Conservation (phyloP, 345 rosid genomes). For the Excoecaria agallocha region DNA sequence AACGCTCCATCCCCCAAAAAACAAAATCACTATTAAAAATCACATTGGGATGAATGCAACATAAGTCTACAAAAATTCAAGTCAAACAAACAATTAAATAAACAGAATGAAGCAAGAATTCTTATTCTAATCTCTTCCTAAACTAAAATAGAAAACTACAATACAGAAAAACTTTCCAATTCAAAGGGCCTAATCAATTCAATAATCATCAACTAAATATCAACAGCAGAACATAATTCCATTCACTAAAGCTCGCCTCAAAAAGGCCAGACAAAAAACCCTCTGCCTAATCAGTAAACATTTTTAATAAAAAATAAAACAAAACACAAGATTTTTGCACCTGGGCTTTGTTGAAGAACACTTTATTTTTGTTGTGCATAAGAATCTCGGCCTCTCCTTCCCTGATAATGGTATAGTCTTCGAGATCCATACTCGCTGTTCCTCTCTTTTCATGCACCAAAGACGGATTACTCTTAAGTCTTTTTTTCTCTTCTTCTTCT, state of each 20-base stretch:
- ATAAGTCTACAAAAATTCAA: not conserved
- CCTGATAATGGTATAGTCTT: slow-evolving; percentile 66
- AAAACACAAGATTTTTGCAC: slow-evolving; percentile 32
- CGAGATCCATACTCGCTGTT: slow-evolving; percentile 39
- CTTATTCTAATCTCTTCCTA: not conserved
- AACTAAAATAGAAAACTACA: not conserved
- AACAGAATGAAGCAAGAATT: not conserved
- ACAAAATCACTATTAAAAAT: not conserved
- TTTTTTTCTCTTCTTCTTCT: not conserved
- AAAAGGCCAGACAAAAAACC: not conserved
- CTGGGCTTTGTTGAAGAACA: slow-evolving; percentile 94
- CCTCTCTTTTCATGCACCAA: slow-evolving; percentile 7
- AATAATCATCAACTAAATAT: not conserved
- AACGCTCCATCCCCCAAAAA: not conserved
- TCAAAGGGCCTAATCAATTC: not conserved
- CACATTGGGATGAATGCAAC: not conserved
- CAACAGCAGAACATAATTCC: not conserved
- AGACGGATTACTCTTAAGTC: not conserved
- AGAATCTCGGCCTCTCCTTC: slow-evolving; percentile 99
- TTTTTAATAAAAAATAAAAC: slow-evolving; percentile 6
- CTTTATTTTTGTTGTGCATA: slow-evolving; percentile 85
- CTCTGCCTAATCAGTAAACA: slow-evolving; percentile 4
- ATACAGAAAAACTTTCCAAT: not conserved
- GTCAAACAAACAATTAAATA: not conserved
- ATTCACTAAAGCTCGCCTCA: not conserved